A percentile compares a stretch with the other conserved stretches of the same genome.
Conservation (phyloP, 164 flowering plant genomes). For the Vitis amurensis region DNA sequence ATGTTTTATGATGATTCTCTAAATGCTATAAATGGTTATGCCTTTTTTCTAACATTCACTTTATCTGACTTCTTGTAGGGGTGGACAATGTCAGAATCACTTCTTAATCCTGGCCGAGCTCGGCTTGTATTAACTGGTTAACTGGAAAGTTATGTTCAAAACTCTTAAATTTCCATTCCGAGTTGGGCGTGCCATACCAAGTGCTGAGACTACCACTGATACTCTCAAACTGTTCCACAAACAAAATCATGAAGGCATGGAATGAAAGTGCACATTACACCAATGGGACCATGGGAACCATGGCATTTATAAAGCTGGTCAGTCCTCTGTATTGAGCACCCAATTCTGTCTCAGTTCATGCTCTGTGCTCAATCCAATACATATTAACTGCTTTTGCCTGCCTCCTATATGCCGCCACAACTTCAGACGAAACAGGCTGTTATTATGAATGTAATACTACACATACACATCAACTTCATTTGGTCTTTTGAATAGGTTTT, state of each 20-base stretch:
- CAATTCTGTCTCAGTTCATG: not conserved
- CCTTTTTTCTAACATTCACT: not conserved
- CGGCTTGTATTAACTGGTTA: constrained; percentile 40
- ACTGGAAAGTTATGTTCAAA: not conserved
- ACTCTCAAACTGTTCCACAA: not conserved
- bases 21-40: not conserved
- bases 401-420: too few relatives aligned
- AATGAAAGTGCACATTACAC: not conserved
- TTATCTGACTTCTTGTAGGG: constrained; percentile 53
- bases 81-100: constrained; percentile 94
- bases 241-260: not conserved
- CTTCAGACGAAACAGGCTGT: too few relatives aligned
- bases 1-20: not conserved
- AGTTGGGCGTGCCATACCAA: not conserved
- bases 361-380: not conserved
- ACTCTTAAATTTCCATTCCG: not conserved
- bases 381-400: too few relatives aligned
- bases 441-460: too few relatives aligned
- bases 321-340: not conserved
- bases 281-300: not conserved
- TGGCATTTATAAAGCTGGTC: constrained; percentile 5
- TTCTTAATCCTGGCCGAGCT: constrained; percentile 94
- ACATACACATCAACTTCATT: too few relatives aligned
- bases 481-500: too few relatives aligned
- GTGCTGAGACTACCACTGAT: not conserved